A percentile compares a stretch with the other conserved stretches of the same genome.
These are phyloP conservation scores for Malus fusca DNA, from an alignment of 306 rosid species.

Conservation along the genomic window DNA sequence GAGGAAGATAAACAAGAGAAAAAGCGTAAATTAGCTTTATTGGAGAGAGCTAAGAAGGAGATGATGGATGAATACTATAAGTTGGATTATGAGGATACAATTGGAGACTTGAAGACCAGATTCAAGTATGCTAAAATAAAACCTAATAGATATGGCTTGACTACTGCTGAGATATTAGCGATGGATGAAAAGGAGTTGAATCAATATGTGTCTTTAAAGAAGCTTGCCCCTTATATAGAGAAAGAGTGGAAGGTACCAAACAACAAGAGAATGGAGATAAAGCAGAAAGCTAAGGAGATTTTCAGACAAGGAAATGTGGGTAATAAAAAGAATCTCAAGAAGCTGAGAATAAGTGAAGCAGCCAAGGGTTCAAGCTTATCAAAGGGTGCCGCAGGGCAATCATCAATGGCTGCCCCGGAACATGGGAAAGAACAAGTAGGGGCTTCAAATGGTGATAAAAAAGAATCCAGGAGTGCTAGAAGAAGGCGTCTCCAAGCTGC, in stretches of 20 bases:
- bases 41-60: conserved; percentile 73
- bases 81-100: conserved; percentile 78
- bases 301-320: conserved; percentile 22
- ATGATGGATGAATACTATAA: conserved; percentile 91
- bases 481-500: conserved; percentile 37
- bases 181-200: conserved; percentile 77
- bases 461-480: conserved; percentile 54
- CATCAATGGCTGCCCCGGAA: conserved; percentile 16
- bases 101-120: conserved; percentile 86
- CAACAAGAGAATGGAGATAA: conserved; percentile 44
- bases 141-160: conserved; percentile 61
- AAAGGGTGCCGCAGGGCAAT: not conserved
- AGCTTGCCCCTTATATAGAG: conserved; percentile 74
- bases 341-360: conserved; percentile 27
- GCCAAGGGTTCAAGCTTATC: conserved; percentile 28
- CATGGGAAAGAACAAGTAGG: conserved; percentile 26
- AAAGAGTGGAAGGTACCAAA: conserved; percentile 76
- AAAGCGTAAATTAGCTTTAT: conserved; percentile 62
- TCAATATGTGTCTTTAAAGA: conserved; percentile 72
- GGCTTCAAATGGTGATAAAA: conserved; percentile 23
- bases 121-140: conserved; percentile 80
- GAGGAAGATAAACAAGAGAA: conserved; percentile 59
- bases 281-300: conserved; percentile 54
- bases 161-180: conserved; percentile 39
- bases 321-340: conserved; percentile 25